A percentile compares a stretch with the other conserved stretches of the same genome.
These are phyloP conservation scores for Cymbopogon flexuosus DNA, from an alignment of 202 grass and related monocot species.

Conservation along the genomic window DNA sequence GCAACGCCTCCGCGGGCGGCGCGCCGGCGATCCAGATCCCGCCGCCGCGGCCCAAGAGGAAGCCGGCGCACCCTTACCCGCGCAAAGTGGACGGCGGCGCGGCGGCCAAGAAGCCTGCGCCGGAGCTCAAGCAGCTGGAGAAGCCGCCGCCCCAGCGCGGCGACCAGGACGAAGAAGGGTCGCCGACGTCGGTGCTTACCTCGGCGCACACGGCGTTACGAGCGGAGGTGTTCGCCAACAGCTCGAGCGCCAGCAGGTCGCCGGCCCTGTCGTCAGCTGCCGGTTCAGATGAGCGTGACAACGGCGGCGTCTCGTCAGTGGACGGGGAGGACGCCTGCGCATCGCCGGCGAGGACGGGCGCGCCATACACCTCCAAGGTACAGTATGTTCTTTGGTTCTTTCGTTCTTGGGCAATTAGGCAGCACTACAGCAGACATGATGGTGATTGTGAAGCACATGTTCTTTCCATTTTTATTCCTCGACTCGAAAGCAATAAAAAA, in stretches of 20 bases:
- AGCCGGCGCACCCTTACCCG: slow-evolving; percentile 72
- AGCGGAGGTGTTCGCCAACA: slow-evolving; percentile 29
- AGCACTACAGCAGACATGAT: neutral
- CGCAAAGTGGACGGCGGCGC: slow-evolving; percentile 50
- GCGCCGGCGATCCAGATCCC: slow-evolving; percentile 63
- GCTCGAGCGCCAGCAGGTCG: slow-evolving; percentile 38
- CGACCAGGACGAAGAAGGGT: slow-evolving; percentile 56
- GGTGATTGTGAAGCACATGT: neutral
- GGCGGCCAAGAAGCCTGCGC: slow-evolving; percentile 31
- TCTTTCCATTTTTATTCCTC: neutral
- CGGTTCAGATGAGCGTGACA: slow-evolving; percentile 41
- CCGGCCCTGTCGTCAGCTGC: slow-evolving; percentile 43
- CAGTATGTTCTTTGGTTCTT: neutral
- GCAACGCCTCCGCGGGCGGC: slow-evolving; percentile 16
- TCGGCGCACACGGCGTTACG: slow-evolving; percentile 18
- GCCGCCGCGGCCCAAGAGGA: slow-evolving; percentile 91
- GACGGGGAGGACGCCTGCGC: slow-evolving; percentile 31
- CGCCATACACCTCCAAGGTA: neutral
- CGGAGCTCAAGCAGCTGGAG: slow-evolving; percentile 41
- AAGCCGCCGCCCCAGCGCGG: slow-evolving; percentile 38
- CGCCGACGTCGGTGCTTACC: slow-evolving; percentile 68
- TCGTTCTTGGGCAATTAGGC: neutral
- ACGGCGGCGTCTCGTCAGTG: slow-evolving; percentile 39
- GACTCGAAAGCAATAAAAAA: neutral
- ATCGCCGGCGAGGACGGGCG: slow-evolving; percentile 11